phyloP scores from a whole-genome alignment of 495 filamentous ascomycete species.

The Podospora fimiseda region DNA sequence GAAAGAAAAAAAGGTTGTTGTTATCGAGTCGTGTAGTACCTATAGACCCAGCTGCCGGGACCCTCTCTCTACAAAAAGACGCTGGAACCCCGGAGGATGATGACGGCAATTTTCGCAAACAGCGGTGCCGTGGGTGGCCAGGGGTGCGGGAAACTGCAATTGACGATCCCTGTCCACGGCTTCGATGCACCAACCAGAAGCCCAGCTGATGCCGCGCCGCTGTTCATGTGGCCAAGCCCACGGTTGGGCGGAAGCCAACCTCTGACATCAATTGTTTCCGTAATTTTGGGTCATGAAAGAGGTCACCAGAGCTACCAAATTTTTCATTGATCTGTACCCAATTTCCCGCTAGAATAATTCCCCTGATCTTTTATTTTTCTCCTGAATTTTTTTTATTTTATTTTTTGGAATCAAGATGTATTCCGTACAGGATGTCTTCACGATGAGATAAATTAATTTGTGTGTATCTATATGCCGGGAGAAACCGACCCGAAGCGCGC shows the following conservation, averaged over 20 bases:
- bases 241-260: constrained; percentile 17
- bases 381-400: not conserved
- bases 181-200: constrained; percentile 12
- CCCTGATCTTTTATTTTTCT: no score
- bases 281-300: not conserved
- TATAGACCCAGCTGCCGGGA: not conserved
- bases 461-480: not conserved
- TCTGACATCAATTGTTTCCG: constrained; percentile 1
- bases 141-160: no score
- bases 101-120: constrained; percentile 19
- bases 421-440: no score
- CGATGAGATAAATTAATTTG: not conserved
- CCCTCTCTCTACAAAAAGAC: constrained; percentile 5
- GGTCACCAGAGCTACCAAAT: not conserved
- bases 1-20: not conserved
- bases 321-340: not conserved
- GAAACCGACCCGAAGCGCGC: not conserved
- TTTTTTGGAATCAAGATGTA: not conserved
- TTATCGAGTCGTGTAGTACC: not conserved
- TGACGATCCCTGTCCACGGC: constrained; percentile 9
- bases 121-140: constrained; percentile 1
- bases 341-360: no score
- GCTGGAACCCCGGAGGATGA: constrained; percentile 11
- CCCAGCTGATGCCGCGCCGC: constrained; percentile 4
- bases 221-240: constrained; percentile 10